Percentiles rank a stretch among this genome's conserved stretches.
These are phyloP conservation scores for Apophysomyces ossiformis DNA, from an alignment of 371 early-diverging fungal genomes.

Conservation along the genomic window DNA sequence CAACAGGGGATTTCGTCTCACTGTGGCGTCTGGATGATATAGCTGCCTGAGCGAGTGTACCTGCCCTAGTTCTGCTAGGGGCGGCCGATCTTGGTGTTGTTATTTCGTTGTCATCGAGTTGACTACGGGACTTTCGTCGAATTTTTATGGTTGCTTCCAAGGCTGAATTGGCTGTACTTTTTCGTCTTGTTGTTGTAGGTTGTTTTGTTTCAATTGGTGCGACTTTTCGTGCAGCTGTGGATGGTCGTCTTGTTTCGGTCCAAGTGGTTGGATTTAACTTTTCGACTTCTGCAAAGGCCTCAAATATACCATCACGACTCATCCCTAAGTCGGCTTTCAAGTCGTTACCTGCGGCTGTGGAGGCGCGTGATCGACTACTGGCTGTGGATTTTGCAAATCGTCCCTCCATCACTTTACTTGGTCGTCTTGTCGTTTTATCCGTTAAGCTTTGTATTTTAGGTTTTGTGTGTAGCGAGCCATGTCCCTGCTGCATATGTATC, in stretches of 20 bases:
- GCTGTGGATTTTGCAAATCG: conserved; percentile 28
- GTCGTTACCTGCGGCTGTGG: conserved; percentile 8
- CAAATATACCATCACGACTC: conserved; percentile 35
- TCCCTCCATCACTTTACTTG: conserved; percentile 13
- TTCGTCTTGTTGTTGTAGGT: neutral
- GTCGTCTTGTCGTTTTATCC: conserved; percentile 6
- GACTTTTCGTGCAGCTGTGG: neutral
- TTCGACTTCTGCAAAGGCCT: conserved; percentile 38
- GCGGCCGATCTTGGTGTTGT: neutral
- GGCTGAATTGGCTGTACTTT: neutral
- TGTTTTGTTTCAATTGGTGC: conserved; percentile 10
- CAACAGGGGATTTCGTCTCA: conserved; percentile 13
- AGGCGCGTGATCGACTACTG: conserved; percentile 28
- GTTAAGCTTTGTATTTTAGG: conserved; percentile 3
- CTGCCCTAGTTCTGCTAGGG: conserved; percentile 7
- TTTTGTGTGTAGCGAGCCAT: conserved; percentile 16
- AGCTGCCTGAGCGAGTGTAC: neutral
- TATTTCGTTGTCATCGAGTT: conserved; percentile 2
- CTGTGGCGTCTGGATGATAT: conserved; percentile 2
- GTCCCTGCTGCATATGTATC: conserved; percentile 44
- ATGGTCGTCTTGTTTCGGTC: conserved; percentile 15
- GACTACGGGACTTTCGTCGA: conserved; percentile 16
- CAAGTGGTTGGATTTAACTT: conserved; percentile 3
- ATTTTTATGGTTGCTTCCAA: conserved; percentile 12
- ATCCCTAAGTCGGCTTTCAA: conserved; percentile 27